Conservation (phyloP, 306 rosid species). For the Prunus armeniaca region DNA sequence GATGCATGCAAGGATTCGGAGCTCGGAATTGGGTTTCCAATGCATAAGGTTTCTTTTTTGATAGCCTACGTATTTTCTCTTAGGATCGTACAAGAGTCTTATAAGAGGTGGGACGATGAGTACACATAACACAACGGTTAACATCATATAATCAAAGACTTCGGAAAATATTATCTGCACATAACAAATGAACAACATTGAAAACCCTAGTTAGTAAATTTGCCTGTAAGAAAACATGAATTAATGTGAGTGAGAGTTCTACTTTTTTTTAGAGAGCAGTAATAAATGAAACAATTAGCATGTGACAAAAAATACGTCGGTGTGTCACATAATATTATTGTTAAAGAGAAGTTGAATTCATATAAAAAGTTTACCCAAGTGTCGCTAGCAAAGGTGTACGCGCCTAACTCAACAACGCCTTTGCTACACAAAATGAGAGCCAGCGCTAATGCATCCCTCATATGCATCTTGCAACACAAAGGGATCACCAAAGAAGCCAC, state of each 20-base stretch:
- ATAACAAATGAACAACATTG: too few species aligned
- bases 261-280: neutral
- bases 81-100: constrained; percentile 45
- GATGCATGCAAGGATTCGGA: constrained; percentile 49
- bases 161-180: constrained; percentile 32
- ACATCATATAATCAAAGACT: constrained; percentile 21
- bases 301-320: too few species aligned
- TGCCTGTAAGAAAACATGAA: neutral
- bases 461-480: constrained; percentile 36
- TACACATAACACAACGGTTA: constrained; percentile 17
- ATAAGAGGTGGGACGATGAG: constrained; percentile 31
- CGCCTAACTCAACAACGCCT: constrained; percentile 61
- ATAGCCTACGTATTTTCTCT: constrained; percentile 53
- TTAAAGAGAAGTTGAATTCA: neutral
- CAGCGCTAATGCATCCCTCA: constrained; percentile 35
- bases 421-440: constrained; percentile 53
- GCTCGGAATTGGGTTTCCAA: constrained; percentile 30
- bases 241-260: neutral
- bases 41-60: constrained; percentile 44
- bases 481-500: constrained; percentile 31
- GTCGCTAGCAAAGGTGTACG: constrained; percentile 29
- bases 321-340: neutral
- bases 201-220: too few species aligned
- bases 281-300: too few species aligned
- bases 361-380: constrained; percentile 24